Evolutionary conservation across 768 basidiomycete species (phyloP), one percentile per base, ranked within the genome.

Genomic region (Sporobolomyces phaffii): DNA sequence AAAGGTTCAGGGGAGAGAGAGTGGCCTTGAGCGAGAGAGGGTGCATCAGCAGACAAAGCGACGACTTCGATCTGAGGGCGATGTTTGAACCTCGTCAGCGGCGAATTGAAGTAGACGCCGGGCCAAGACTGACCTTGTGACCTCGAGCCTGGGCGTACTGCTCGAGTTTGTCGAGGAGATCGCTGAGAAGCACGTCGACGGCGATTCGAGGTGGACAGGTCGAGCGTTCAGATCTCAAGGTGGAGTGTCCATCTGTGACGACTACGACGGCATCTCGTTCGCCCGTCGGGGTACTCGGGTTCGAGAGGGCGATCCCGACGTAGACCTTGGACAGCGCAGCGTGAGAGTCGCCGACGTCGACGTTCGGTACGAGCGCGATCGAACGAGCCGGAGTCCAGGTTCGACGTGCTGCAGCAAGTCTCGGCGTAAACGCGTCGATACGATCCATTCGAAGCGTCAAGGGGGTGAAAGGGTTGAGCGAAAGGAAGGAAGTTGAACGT

Each of bases 61-160:
- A 53, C n/a, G 22, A 53, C 24, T n/a, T 53, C 52, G 34, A 53
- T n/a, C 52, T 53, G n/a, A n/a, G n/a, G n/a, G n/a, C n/a, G n/a
- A n/a, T n/a, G n/a, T n/a, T n/a, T n/a, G n/a, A n/a, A n/a, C n/a
- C n/a, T n/a, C n/a, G n/a, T n/a, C n/a, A n/a, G n/a, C n/a, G n/a
- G n/a, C n/a, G n/a, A n/a, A n/a, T n/a, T n/a, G n/a, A n/a, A n/a
- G n/a, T n/a, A n/a, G n/a, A n/a, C n/a, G n/a, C n/a, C n/a, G n/a
- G n/a, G n/a, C n/a, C n/a, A n/a, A n/a, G 52, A 38, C 52, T n/a
- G 5, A 53, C 52, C 15, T 53, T 53, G 52, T 53, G 52, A 22
- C 5, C 33, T 36, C 52, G 33, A 36, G 20, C 20, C 9, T n/a
- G 13, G 10, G 52, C 52, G 29, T 53, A 53, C 34, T 36, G 13